Conservation (phyloP, 768 basidiomycete species). For the Podaxis pistillaris region DNA sequence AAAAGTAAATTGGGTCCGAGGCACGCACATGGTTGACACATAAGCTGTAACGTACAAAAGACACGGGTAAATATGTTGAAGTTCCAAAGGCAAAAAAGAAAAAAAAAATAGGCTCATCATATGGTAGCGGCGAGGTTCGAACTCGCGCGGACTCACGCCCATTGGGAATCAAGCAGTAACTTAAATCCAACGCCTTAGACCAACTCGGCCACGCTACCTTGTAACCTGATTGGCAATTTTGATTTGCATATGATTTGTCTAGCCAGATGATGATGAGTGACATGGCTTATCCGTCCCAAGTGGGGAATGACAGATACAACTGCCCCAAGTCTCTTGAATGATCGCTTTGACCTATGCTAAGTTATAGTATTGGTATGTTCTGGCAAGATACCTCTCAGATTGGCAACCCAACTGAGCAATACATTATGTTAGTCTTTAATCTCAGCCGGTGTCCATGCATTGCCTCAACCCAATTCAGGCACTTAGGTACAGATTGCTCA, state of each 20-base stretch:
- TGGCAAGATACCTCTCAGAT: too few species aligned
- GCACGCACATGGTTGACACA: not conserved
- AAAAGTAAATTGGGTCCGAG: not conserved
- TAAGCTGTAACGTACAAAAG: too few species aligned
- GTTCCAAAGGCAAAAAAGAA: too few species aligned
- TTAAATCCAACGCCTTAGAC: conserved; percentile 94
- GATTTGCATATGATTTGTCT: too few species aligned
- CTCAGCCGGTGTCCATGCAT: too few species aligned
- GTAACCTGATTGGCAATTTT: not conserved
- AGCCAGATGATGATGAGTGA: too few species aligned
- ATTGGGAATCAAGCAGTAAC: conserved; percentile 71
- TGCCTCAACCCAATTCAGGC: not conserved
- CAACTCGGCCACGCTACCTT: conserved; percentile 80
- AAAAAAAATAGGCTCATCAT: conserved; percentile 20
- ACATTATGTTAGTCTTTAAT: too few species aligned
- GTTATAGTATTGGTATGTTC: too few species aligned
- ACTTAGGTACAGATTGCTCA: not conserved
- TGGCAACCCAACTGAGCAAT: too few species aligned
- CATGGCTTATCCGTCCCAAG: not conserved
- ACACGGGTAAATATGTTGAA: too few species aligned
- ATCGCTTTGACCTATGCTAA: too few species aligned
- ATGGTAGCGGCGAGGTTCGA: conserved; percentile 88
- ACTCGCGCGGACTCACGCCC: conserved; percentile 84
- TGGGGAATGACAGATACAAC: not conserved
- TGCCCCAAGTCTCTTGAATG: not conserved